Evolutionary conservation across 345 rosid genomes (phyloP).

Genomic region (Brassica cretica): DNA sequence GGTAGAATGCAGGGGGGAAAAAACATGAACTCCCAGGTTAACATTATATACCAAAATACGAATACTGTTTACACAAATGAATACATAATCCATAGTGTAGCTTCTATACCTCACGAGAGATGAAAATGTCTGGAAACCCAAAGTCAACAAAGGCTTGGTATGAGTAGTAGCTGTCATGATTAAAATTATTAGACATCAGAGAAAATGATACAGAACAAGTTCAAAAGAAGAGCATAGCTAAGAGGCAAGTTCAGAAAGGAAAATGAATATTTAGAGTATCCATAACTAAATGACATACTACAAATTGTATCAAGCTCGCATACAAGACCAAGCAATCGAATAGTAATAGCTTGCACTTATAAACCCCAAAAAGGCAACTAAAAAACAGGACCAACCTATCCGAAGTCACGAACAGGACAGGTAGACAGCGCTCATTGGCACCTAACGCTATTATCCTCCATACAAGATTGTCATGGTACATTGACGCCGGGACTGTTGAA

Average conservation of each 20-base stretch:
- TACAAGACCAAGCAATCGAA: conserved; percentile 9
- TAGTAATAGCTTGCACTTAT: not conserved
- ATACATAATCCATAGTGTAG: conserved; percentile 18
- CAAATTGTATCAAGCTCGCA: not conserved
- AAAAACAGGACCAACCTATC: conserved; percentile 61
- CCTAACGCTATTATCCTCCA: conserved; percentile 89
- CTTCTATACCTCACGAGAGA: conserved; percentile 88
- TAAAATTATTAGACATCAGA: conserved; percentile 19
- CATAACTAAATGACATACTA: not conserved
- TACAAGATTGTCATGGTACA: conserved; percentile 89
- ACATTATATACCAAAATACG: not conserved
- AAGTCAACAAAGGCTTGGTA: conserved; percentile 77
- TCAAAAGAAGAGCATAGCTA: not conserved
- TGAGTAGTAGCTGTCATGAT: conserved; percentile 76
- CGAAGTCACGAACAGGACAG: conserved; percentile 77
- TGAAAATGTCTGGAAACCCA: conserved; percentile 80
- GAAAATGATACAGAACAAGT: not conserved
- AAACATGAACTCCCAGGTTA: not conserved
- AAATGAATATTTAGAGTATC: not conserved
- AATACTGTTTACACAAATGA: not conserved
- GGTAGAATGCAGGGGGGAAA: not conserved
- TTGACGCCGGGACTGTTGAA: conserved; percentile 55
- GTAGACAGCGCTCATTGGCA: conserved; percentile 79
- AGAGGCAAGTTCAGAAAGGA: not conserved
- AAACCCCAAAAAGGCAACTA: not conserved